A percentile compares a stretch with the other conserved stretches of the same genome.
Evolutionary conservation across 2,329 filamentous ascomycete genomes (phyloP).

Genomic region (Elsinoe arachidis): DNA sequence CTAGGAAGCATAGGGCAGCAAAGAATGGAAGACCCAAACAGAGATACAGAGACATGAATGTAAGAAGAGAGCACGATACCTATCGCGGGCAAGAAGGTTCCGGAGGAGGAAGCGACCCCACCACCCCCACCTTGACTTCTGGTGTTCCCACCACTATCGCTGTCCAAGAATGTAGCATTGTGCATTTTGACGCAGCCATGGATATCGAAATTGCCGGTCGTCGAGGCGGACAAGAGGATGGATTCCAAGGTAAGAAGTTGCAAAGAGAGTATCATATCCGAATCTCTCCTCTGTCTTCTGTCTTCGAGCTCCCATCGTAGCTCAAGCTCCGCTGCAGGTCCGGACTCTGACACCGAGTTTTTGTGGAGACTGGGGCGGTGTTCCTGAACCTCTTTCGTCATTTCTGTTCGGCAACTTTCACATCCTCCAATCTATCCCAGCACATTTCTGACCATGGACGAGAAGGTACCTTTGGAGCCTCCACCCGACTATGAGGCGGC

Average conservation of each 20-base stretch:
- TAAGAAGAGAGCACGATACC: neutral
- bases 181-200: too few relatives aligned
- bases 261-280: too few relatives aligned
- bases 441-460: conserved; percentile 17
- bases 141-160: neutral
- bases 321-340: conserved; percentile 1
- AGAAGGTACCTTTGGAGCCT: conserved; percentile 32
- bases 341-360: neutral
- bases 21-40: neutral
- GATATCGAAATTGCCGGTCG: too few relatives aligned
- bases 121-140: neutral
- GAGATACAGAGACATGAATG: neutral
- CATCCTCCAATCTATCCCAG: neutral
- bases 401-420: neutral
- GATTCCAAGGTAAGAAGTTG: too few relatives aligned
- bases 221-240: too few relatives aligned
- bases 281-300: too few relatives aligned
- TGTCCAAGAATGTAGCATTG: too few relatives aligned
- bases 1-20: neutral
- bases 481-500: conserved; percentile 36
- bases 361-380: neutral
- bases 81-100: neutral
- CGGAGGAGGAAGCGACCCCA: neutral
- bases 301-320: neutral
- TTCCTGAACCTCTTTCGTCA: conserved; percentile 5